A percentile compares a stretch with the other conserved stretches of the same genome.
Evolutionary conservation across 768 basidiomycete species (phyloP).

Genomic region (Mycena maculata): DNA sequence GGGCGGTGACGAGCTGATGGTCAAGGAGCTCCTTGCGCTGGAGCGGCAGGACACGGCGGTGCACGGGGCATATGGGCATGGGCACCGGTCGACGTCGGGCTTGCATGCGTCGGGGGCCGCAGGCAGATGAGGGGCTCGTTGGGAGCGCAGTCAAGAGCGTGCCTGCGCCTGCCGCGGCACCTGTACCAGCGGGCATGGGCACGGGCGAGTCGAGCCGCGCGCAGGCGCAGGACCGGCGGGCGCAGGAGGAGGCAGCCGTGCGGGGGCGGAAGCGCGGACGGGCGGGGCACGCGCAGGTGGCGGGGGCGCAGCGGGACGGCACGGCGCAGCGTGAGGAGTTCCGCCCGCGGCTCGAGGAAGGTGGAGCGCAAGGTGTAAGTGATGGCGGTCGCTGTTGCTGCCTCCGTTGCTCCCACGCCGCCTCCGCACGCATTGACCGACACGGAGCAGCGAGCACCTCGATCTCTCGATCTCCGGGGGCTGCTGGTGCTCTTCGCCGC

Average conservation of each 20-base stretch:
- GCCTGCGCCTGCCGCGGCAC: neutral
- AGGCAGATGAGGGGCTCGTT: conserved; percentile 29
- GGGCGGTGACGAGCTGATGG: conserved; percentile 31
- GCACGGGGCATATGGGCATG: neutral
- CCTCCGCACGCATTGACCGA: neutral
- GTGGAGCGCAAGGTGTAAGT: conserved; percentile 36
- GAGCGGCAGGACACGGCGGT: conserved; percentile 6
- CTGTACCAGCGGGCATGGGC: too few relatives aligned
- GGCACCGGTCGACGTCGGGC: neutral
- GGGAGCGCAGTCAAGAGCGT: conserved; percentile 27
- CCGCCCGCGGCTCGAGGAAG: conserved; percentile 35
- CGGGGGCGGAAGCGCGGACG: conserved; percentile 21
- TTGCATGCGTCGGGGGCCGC: conserved; percentile 37
- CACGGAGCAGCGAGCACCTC: too few relatives aligned
- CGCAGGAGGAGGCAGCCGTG: conserved; percentile 5
- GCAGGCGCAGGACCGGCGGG: neutral
- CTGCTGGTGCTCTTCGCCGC: conserved; percentile 18
- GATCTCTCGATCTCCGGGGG: conserved; percentile 29
- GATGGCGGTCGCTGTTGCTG: conserved; percentile 35
- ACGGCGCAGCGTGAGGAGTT: conserved; percentile 28
- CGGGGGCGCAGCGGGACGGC: conserved; percentile 24
- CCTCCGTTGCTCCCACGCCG: neutral
- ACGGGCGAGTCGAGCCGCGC: too few relatives aligned
- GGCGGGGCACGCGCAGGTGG: conserved; percentile 21
- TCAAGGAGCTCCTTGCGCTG: conserved; percentile 31